Percentiles rank a stretch among this genome's conserved stretches.
Conservation (phyloP, 2,329 filamentous ascomycete genomes). For the Xylariaceae sp. region DNA sequence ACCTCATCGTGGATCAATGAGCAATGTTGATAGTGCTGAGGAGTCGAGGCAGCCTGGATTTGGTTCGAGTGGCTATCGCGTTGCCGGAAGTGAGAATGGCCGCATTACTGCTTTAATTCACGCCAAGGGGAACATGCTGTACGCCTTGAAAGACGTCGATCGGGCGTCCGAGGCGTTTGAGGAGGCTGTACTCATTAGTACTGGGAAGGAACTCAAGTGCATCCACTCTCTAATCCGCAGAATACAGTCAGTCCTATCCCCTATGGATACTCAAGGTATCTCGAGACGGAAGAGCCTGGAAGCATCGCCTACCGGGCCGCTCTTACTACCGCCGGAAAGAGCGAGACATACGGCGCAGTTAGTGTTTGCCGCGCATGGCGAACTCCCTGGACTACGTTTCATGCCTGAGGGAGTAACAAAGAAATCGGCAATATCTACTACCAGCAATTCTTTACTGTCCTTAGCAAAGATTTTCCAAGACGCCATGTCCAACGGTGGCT, state of each 20-base stretch:
- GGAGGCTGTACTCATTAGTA: constrained; percentile 87
- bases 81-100: constrained; percentile 86
- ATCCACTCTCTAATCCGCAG: constrained; percentile 78
- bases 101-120: constrained; percentile 92
- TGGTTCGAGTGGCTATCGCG: constrained; percentile 80
- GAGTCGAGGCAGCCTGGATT: constrained; percentile 50
- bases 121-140: constrained; percentile 98
- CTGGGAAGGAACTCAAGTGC: constrained; percentile 69
- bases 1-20: constrained; percentile 15
- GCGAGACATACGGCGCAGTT: constrained; percentile 81
- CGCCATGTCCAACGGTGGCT: constrained; percentile 76
- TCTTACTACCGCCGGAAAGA: constrained; percentile 80
- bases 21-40: constrained; percentile 10
- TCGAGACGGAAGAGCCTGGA: constrained; percentile 35
- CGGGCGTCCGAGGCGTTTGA: constrained; percentile 89
- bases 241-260: constrained; percentile 71
- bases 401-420: constrained; percentile 71
- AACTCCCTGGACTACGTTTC: constrained; percentile 77
- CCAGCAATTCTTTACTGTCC: constrained; percentile 92
- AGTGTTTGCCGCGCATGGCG: constrained; percentile 75
- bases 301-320: constrained; percentile 55
- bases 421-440: constrained; percentile 85
- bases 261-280: constrained; percentile 40
- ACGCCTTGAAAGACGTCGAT: constrained; percentile 80
- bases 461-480: constrained; percentile 98